These are phyloP conservation scores for Leptographium galeiforme DNA, from an alignment of 2,329 filamentous ascomycete genomes.

Conservation along the genomic window DNA sequence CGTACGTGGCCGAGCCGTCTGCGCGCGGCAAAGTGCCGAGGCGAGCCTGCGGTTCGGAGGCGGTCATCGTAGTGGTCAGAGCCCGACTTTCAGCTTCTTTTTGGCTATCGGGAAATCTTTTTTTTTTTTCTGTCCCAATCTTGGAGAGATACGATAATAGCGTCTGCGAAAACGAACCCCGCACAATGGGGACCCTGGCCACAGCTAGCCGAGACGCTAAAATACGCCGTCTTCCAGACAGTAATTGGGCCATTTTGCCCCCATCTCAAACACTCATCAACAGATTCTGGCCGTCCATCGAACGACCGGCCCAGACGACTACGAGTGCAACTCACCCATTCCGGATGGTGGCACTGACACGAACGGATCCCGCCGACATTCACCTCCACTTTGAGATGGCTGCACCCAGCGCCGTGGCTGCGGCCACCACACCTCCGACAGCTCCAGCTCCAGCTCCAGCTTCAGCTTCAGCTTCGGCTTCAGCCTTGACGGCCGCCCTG, in stretches of 20 bases:
- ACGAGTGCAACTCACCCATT: too few species aligned
- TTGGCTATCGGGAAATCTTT: background rate
- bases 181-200: background rate
- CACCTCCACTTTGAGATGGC: background rate
- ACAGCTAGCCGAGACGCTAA: background rate
- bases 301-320: background rate
- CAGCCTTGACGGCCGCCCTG: constrained; percentile 16
- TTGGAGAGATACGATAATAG: background rate
- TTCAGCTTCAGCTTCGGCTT: background rate
- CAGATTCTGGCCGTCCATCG: background rate
- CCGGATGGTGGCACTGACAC: too few species aligned
- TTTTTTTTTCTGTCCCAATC: background rate
- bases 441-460: background rate
- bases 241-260: background rate
- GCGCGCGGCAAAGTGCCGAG: constrained; percentile 52
- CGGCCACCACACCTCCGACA: background rate
- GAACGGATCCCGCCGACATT: background rate
- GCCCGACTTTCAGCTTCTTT: background rate
- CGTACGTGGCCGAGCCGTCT: constrained; percentile 70
- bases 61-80: constrained; percentile 24
- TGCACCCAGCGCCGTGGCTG: background rate
- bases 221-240: background rate
- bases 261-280: background rate
- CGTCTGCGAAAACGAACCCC: background rate
- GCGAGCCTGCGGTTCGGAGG: constrained; percentile 32